phyloP scores from a whole-genome alignment of 1,284 basidiomycete genomes.

The Tilletiopsis washingtonensis region DNA sequence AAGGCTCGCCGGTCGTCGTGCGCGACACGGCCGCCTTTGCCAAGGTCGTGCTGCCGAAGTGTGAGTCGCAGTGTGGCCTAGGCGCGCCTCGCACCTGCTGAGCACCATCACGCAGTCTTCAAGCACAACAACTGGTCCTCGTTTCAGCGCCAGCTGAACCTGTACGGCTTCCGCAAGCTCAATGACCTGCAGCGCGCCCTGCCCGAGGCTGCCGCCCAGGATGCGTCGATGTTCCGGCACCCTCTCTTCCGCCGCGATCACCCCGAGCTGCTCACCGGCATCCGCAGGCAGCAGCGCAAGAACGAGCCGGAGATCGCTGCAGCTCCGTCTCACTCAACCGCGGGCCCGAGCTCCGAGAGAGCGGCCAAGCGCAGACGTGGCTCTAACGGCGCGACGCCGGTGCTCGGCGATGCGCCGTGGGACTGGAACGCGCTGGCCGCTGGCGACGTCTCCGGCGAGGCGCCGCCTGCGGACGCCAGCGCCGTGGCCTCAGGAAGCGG shows the following conservation, averaged over 20 bases:
- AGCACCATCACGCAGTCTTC: no score
- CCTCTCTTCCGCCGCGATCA: background rate
- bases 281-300: background rate
- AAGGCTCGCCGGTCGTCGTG: no score
- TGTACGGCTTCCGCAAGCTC: slow-evolving; percentile 1
- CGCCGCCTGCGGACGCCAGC: background rate
- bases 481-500: background rate
- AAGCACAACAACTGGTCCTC: background rate
- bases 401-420: no score
- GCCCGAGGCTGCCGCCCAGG: background rate
- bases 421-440: no score
- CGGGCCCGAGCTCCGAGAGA: background rate
- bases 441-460: no score
- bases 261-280: background rate
- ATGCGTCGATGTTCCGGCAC: background rate
- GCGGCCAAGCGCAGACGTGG: background rate
- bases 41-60: no score
- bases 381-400: background rate
- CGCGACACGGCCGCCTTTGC: no score
- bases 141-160: background rate
- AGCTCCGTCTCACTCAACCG: no score
- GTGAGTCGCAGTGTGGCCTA: no score
- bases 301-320: background rate
- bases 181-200: background rate
- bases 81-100: no score